These are phyloP conservation scores for Irpex sp. DNA, from an alignment of 1,284 basidiomycete genomes.

Conservation along the genomic window DNA sequence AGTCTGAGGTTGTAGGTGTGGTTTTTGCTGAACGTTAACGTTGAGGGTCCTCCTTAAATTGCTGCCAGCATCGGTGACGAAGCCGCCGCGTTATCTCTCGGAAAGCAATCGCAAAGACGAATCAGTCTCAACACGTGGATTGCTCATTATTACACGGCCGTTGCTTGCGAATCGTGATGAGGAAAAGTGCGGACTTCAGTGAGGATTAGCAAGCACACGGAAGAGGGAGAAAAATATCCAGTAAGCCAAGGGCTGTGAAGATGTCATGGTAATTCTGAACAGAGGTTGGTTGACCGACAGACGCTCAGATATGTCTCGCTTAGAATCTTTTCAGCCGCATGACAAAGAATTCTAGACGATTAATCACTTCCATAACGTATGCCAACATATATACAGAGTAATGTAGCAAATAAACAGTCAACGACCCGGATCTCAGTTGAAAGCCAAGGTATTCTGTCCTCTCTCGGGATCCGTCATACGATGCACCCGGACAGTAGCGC, in stretches of 20 bases:
- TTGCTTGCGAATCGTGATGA: too few relatives aligned
- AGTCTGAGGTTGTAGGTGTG: background rate
- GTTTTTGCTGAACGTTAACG: background rate
- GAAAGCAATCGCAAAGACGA: background rate
- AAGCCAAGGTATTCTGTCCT: constrained; percentile 51
- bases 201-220: too few relatives aligned
- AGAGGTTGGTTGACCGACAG: too few relatives aligned
- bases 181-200: too few relatives aligned
- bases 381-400: background rate
- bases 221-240: too few relatives aligned
- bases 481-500: constrained; percentile 62
- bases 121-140: background rate
- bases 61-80: background rate
- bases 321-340: too few relatives aligned
- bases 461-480: constrained; percentile 80
- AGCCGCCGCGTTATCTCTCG: background rate
- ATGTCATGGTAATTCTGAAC: too few relatives aligned
- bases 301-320: too few relatives aligned
- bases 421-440: constrained; percentile 14
- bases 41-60: background rate
- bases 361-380: background rate
- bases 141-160: background rate
- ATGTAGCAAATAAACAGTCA: background rate
- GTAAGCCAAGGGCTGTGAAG: too few relatives aligned
- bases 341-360: background rate